A percentile compares a stretch with the other conserved stretches of the same genome.
Evolutionary conservation across 129 eudicot genomes (phyloP).

Genomic region (Apium graveolens): DNA sequence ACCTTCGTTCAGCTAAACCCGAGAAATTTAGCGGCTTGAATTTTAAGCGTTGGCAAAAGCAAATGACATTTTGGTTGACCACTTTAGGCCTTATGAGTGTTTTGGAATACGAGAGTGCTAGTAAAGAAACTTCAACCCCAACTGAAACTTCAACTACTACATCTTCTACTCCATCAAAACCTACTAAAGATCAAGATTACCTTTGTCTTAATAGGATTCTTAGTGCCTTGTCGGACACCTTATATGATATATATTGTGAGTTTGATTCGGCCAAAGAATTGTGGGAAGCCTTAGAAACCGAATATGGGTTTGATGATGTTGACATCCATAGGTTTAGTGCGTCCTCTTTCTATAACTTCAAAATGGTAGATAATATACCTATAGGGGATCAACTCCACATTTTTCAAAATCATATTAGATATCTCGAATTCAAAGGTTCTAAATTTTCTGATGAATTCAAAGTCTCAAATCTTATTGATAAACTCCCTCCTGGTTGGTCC

Average conservation of each 20-base stretch:
- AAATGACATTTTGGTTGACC: neutral
- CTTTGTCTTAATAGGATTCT: neutral
- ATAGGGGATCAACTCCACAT: neutral
- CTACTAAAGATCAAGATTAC: neutral
- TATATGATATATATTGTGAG: neutral
- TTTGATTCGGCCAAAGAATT: neutral
- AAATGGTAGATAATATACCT: neutral
- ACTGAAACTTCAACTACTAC: neutral
- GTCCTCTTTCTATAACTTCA: neutral
- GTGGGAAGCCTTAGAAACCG: neutral
- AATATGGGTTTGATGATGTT: neutral
- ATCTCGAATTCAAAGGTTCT: neutral
- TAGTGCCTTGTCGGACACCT: neutral
- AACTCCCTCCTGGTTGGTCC: neutral
- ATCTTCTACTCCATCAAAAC: neutral
- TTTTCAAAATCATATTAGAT: neutral
- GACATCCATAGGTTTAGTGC: neutral
- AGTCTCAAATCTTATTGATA: too few relatives aligned
- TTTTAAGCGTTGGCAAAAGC: neutral
- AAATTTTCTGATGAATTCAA: neutral
- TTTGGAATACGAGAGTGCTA: neutral
- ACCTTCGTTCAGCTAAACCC: neutral
- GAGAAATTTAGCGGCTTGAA: neutral
- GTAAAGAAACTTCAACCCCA: neutral
- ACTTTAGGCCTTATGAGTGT: neutral